Evolutionary conservation across 306 rosid genomes (phyloP), one percentile per base, ranked within the genome.

Genomic region (Fragaria nilgerrensis): DNA sequence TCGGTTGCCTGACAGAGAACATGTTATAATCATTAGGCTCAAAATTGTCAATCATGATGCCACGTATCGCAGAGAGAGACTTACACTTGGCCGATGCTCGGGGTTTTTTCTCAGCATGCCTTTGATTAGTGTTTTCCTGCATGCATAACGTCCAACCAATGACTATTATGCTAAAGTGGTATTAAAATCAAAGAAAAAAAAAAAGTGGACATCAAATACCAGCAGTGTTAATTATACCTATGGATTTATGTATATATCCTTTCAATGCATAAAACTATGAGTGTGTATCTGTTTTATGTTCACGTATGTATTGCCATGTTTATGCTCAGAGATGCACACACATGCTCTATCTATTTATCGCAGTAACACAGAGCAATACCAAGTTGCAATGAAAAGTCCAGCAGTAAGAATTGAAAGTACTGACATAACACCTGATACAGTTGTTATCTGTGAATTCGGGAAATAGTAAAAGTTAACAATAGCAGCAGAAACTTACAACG

Each of bases 21-120:
- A 50, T 65, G 66, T 78, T 23, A 74, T 32, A 65, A 69, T 32
- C 64, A 74, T 59, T 81, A 77, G 71, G 82, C 32, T 68, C 63
- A 68, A 80, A 39, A 69, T 36, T 55, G 39, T 78, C 13, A 11
- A 81, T 53, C 48, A 70, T 74, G 29, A 53, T 8, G 68, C 27
- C 79, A 65, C n/a, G 55, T 71, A 62, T 45, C 68, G 45, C 76
- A 77, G 53, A 80, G 66, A 75, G 71, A 86, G 50, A 72, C 92
- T 84, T 88, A 96, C 99, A 63, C 89, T 91, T 20, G 99, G 97
- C 61, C 99, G 91, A 80, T 96, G 96, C 86, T 96, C 98, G 5
- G 99, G 99, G 69, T 48, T 92, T 88, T 96, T 96, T 81, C 99
- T 88, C 79, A 96, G 89, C 99, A 96, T 96, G 82, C 98, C 90